phyloP scores from a whole-genome alignment of 805 yeast genomes.

The Metschnikowia similis region DNA sequence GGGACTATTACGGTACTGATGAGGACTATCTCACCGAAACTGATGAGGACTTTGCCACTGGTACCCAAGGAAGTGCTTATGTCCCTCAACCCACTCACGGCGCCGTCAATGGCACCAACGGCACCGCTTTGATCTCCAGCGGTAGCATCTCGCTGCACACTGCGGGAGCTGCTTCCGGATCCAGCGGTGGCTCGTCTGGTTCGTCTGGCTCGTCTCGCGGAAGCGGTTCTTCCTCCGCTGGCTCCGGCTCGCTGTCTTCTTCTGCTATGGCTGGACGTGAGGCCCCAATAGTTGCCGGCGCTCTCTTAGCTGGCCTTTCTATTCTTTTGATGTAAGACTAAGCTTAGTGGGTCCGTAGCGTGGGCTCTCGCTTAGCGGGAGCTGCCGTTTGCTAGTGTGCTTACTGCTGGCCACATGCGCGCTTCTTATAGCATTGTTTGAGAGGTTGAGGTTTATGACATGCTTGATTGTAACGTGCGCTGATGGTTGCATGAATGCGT shows the following conservation, averaged over 20 bases:
- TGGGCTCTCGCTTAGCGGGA: too few relatives aligned
- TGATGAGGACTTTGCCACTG: too few relatives aligned
- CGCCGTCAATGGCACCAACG: neutral
- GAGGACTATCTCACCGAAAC: too few relatives aligned
- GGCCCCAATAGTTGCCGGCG: slow-evolving; percentile 10
- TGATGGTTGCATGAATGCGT: too few relatives aligned
- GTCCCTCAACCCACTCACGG: neutral
- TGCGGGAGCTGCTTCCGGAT: neutral
- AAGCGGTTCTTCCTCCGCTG: neutral
- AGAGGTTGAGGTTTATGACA: too few relatives aligned
- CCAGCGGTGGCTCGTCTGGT: neutral
- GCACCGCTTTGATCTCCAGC: neutral
- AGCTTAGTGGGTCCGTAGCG: too few relatives aligned
- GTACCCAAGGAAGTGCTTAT: too few relatives aligned
- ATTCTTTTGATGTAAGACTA: slow-evolving; percentile 9
- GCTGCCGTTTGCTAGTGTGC: too few relatives aligned
- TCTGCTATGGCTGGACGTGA: slow-evolving; percentile 7
- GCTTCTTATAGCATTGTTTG: too few relatives aligned
- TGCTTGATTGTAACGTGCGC: too few relatives aligned
- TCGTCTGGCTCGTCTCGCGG: neutral
- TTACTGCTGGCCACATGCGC: too few relatives aligned
- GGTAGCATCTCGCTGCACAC: neutral
- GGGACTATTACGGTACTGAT: too few relatives aligned
- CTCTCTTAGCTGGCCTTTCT: slow-evolving; percentile 13
- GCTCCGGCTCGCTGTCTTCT: slow-evolving; percentile 4